Base-by-base conservation (phyloP, 495 filamentous ascomycete species). In the Parathielavia appendiculata region DNA sequence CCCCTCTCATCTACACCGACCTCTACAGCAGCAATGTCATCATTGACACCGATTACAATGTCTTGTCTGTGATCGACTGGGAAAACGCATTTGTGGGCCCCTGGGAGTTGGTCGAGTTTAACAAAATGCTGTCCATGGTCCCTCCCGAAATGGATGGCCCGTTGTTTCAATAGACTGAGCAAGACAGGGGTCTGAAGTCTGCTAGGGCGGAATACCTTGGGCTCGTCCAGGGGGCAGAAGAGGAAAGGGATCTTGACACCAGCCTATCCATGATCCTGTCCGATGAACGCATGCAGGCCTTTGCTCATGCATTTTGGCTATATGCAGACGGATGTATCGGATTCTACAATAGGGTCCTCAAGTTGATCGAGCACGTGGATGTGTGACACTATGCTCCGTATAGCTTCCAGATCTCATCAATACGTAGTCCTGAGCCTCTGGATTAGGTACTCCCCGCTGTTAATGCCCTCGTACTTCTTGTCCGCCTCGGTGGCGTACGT, bases 381-480 rank as follows among this genome's bases (percentile, higher is more conserved):
- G 26, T 30, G 2, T 30, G 26, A 30, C 3, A 30, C 26, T 30
- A 2, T 30, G 26, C 26, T 30, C 26, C 26, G 2, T 12, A 45
- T 22, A 22, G 2, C 20, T 26, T 14, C 19, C 5, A 11, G 7
- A 2, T 1, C 10, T 20, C 30, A 9, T 67, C 44, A 80, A 54
- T 86, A 88, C 7, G 92, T 97, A 13, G 86, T 86, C 17, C 81
- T 73, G 66, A 97, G 69, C 62, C 92, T 82, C 75, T 89, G 84
- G 38, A 89, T 82, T 30, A 97, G 71, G 69, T 97, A 96, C 11
- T 95, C 83, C 3, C 89, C 88, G 59, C 87, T 85, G 44, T 85
- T 90, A 59, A 96, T 84, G 1, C 80, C 84, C 35, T 82, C 71
- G 66, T 95, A 96, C 74, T 92, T 93, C 75, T 84, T 92, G 19